A percentile compares a stretch with the other conserved stretches of the same genome.
Evolutionary conservation across 768 basidiomycete species (phyloP).

Genomic region (Leccinum subtestaceum): DNA sequence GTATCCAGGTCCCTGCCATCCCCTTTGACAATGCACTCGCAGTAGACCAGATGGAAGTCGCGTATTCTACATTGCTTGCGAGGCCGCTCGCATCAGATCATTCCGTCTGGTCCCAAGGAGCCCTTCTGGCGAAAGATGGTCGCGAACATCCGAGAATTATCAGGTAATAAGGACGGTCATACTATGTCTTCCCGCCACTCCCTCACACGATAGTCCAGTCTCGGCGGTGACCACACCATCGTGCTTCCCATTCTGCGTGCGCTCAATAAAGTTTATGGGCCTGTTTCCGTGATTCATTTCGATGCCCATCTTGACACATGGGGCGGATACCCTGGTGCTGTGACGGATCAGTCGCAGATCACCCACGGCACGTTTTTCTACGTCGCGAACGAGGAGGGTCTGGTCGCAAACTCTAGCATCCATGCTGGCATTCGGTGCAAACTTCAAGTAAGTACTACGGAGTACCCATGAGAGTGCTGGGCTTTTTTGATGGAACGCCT

Average conservation of each 20-base stretch:
- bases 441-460: constrained; percentile 44
- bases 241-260: constrained; percentile 83
- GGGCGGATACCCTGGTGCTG: constrained; percentile 38
- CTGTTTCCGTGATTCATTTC: constrained; percentile 81
- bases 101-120: constrained; percentile 25
- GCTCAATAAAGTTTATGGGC: constrained; percentile 75
- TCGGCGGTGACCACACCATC: constrained; percentile 89
- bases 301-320: constrained; percentile 74
- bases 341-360: constrained; percentile 59
- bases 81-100: constrained; percentile 41
- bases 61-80: constrained; percentile 73
- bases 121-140: constrained; percentile 51
- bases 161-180: constrained; percentile 35
- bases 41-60: constrained; percentile 83
- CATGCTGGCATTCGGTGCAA: constrained; percentile 88
- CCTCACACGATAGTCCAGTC: constrained; percentile 19
- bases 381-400: constrained; percentile 72
- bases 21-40: constrained; percentile 84
- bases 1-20: constrained; percentile 61
- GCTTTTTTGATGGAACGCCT: no score
- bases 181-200: not conserved
- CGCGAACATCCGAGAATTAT: constrained; percentile 72
- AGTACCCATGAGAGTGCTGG: not conserved
- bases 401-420: constrained; percentile 69
- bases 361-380: constrained; percentile 89